A percentile compares a stretch with the other conserved stretches of the same genome.
Conservation (phyloP, 768 basidiomycete species). For the Lenzites betulinus region DNA sequence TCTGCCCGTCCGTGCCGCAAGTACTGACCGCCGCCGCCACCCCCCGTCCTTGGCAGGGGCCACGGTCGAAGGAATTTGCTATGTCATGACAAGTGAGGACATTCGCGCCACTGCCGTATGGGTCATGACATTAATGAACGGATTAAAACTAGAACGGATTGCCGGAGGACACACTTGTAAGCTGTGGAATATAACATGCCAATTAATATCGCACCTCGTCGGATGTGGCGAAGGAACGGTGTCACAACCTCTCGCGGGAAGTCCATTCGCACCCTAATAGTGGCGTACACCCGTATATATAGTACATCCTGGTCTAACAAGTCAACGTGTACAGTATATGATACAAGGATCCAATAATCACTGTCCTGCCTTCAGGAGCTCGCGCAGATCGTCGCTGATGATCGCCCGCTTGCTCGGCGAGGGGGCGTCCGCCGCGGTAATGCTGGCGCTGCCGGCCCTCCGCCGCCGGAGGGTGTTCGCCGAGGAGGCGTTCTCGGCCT, state of each 20-base stretch:
- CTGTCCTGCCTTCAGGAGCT: conserved; percentile 53
- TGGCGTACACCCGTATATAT: conserved; percentile 8
- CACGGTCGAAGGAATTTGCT: too few species aligned
- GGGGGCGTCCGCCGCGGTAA: conserved; percentile 26
- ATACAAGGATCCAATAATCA: conserved; percentile 19
- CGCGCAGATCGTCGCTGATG: conserved; percentile 64
- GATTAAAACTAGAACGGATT: too few species aligned
- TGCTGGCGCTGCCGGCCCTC: conserved; percentile 15
- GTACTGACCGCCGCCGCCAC: too few species aligned
- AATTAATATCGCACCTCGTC: background rate
- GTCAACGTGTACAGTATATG: conserved; percentile 5
- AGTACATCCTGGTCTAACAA: conserved; percentile 17
- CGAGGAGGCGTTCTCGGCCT: conserved; percentile 50
- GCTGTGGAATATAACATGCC: background rate
- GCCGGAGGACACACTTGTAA: background rate
- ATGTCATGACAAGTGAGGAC: too few species aligned
- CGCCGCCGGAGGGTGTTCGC: conserved; percentile 39
- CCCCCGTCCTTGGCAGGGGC: too few species aligned
- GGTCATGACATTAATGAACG: too few species aligned
- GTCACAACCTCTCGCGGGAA: background rate
- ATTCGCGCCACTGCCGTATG: too few species aligned
- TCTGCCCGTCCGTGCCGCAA: too few species aligned
- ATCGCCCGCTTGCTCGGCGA: conserved; percentile 39
- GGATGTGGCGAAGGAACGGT: background rate
- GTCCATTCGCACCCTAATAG: background rate